phyloP scores from a whole-genome alignment of 306 rosid genomes.

The Echinosophora koreensis region DNA sequence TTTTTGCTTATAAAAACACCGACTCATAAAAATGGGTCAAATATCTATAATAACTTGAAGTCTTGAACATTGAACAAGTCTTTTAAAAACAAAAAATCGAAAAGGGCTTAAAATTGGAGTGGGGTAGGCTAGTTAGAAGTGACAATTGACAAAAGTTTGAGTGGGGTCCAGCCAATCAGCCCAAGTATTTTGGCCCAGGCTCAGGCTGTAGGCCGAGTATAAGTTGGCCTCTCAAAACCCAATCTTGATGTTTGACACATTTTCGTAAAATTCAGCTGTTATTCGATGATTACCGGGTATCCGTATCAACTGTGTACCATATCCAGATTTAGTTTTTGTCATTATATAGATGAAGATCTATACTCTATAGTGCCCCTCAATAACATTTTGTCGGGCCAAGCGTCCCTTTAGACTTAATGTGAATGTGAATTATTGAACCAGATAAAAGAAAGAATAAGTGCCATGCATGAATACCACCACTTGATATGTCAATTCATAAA shows the following conservation, averaged over 20 bases:
- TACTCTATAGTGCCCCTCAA: not conserved
- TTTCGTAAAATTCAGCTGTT: not conserved
- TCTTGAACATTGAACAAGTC: too few relatives aligned
- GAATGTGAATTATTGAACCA: constrained; percentile 41
- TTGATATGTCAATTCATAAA: constrained; percentile 32
- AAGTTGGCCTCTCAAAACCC: not conserved
- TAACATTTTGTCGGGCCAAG: constrained; percentile 29
- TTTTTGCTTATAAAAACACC: too few relatives aligned
- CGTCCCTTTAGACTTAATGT: constrained; percentile 9
- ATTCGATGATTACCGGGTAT: not conserved
- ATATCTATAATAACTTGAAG: too few relatives aligned
- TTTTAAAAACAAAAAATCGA: too few relatives aligned
- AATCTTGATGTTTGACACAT: not conserved
- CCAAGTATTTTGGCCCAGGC: not conserved
- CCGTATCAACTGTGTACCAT: not conserved
- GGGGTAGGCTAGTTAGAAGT: not conserved
- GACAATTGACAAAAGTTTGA: not conserved
- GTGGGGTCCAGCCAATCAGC: not conserved
- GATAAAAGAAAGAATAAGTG: not conserved
- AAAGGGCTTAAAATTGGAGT: not conserved
- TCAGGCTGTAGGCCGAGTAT: not conserved
- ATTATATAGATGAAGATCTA: not conserved
- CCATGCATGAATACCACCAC: not conserved
- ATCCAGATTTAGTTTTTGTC: constrained; percentile 38
- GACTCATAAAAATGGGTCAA: too few relatives aligned